Conservation (phyloP, 192 early-diverging fungal species). For the Coemansia sp. region DNA sequence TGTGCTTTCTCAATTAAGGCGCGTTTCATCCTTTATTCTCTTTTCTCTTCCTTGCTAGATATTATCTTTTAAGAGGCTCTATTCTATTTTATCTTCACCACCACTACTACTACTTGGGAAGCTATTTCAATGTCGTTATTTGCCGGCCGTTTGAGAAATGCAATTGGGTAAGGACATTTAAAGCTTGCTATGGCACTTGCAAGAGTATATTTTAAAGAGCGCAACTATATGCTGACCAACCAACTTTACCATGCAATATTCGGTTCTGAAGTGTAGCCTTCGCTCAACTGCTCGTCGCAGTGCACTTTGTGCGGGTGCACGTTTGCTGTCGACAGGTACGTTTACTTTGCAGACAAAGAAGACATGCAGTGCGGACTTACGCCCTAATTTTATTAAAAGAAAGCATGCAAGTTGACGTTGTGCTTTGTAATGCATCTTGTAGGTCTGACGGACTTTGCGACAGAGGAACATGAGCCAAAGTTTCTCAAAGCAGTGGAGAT, state of each 20-base stretch:
- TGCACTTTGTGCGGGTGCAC: slow-evolving; percentile 8
- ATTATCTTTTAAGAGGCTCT: neutral
- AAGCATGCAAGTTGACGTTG: neutral
- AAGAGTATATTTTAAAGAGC: neutral
- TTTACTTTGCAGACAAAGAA: neutral
- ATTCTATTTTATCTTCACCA: neutral
- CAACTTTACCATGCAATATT: neutral
- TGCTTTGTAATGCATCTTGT: neutral
- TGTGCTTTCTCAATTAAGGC: neutral
- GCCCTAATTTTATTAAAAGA: neutral
- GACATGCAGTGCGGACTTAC: neutral
- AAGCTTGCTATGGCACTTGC: neutral
- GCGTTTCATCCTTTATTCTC: neutral
- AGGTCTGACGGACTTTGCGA: slow-evolving; percentile 50
- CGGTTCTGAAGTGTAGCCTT: slow-evolving; percentile 3
- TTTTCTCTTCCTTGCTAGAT: neutral
- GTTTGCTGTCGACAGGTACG: slow-evolving; percentile 20
- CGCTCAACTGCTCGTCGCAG: neutral
- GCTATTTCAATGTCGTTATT: neutral
- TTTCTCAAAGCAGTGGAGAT: slow-evolving; percentile 72
- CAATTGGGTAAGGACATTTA: neutral
- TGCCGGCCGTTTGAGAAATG: neutral
- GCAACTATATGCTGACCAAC: neutral
- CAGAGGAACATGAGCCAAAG: slow-evolving; percentile 63
- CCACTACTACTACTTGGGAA: neutral